These are phyloP conservation scores for Podospora pseudocomata DNA, from an alignment of 495 filamentous ascomycete species.

Conservation along the genomic window DNA sequence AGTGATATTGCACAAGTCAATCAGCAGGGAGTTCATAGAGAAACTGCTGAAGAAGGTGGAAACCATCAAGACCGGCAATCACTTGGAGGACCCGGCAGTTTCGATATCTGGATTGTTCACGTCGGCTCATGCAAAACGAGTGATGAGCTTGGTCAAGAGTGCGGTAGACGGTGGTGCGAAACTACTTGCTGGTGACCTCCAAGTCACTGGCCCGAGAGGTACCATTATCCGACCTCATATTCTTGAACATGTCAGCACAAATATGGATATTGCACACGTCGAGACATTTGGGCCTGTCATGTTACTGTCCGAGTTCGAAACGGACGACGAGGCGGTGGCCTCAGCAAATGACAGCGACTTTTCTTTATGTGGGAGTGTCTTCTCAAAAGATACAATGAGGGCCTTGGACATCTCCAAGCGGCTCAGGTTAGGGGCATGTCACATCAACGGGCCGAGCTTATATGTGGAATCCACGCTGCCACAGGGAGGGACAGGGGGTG, in stretches of 20 bases:
- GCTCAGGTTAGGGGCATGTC: slow-evolving; percentile 31
- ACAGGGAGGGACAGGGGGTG: slow-evolving; percentile 35
- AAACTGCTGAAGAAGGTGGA: slow-evolving; percentile 23
- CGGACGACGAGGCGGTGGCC: slow-evolving; percentile 33
- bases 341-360: slow-evolving; percentile 35
- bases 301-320: slow-evolving; percentile 27
- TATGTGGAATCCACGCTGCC: slow-evolving; percentile 36
- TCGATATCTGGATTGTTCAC: slow-evolving; percentile 53
- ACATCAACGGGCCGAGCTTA: slow-evolving; percentile 37
- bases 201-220: slow-evolving; percentile 26
- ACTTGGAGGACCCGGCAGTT: slow-evolving; percentile 39
- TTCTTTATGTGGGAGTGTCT: slow-evolving; percentile 35
- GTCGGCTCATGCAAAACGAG: slow-evolving; percentile 51
- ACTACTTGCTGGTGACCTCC: slow-evolving; percentile 29
- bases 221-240: slow-evolving; percentile 33
- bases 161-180: slow-evolving; percentile 45
- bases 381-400: slow-evolving; percentile 31
- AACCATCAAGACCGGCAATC: slow-evolving; percentile 28
- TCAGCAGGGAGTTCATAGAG: slow-evolving; percentile 28
- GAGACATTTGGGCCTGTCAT: slow-evolving; percentile 38
- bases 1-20: slow-evolving; percentile 29
- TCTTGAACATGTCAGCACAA: slow-evolving; percentile 27
- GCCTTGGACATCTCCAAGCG: slow-evolving; percentile 32
- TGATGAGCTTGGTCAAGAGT: slow-evolving; percentile 50
- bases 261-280: slow-evolving; percentile 33